phyloP scores from a whole-genome alignment of 2,329 filamentous ascomycete genomes.

The Ophiostoma pallidulum region DNA sequence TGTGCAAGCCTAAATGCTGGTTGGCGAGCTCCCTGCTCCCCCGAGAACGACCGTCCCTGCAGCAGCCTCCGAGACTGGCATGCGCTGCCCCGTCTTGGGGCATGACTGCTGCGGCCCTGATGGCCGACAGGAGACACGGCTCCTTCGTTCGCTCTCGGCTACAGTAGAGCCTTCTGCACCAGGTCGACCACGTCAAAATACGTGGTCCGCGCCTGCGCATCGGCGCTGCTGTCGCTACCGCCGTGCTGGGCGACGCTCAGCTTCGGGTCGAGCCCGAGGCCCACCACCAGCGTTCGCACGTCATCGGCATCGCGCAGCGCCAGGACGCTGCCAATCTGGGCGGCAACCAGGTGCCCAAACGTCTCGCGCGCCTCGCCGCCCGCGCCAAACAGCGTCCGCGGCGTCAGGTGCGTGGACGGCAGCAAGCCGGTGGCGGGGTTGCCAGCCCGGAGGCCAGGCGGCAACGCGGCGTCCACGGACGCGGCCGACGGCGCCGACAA shows the following conservation, averaged over 20 bases:
- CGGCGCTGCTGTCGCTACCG: neutral
- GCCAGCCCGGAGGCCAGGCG: constrained; percentile 30
- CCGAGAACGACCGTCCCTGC: too few relatives aligned
- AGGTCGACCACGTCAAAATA: constrained; percentile 60
- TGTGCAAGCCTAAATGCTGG: too few relatives aligned
- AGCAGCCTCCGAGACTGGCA: too few relatives aligned
- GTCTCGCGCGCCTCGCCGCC: constrained; percentile 72
- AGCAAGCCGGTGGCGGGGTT: constrained; percentile 34
- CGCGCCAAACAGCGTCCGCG: constrained; percentile 77
- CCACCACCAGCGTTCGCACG: constrained; percentile 50
- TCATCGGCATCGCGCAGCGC: constrained; percentile 59
- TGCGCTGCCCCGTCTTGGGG: too few relatives aligned
- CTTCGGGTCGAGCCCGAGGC: constrained; percentile 44
- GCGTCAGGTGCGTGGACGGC: constrained; percentile 72
- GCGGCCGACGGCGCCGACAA: constrained; percentile 59
- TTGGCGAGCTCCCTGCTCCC: too few relatives aligned
- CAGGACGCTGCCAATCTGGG: constrained; percentile 77
- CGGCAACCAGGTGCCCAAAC: constrained; percentile 77
- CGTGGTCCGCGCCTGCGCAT: constrained; percentile 29
- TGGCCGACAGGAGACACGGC: too few relatives aligned
- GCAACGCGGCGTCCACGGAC: constrained; percentile 50
- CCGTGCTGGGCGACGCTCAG: constrained; percentile 34
- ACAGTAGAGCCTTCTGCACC: constrained; percentile 42
- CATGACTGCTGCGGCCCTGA: too few relatives aligned
- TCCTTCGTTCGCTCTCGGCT: neutral